Evolutionary conservation across 805 yeast genomes (phyloP).

Genomic region (Candida glaebosa): DNA sequence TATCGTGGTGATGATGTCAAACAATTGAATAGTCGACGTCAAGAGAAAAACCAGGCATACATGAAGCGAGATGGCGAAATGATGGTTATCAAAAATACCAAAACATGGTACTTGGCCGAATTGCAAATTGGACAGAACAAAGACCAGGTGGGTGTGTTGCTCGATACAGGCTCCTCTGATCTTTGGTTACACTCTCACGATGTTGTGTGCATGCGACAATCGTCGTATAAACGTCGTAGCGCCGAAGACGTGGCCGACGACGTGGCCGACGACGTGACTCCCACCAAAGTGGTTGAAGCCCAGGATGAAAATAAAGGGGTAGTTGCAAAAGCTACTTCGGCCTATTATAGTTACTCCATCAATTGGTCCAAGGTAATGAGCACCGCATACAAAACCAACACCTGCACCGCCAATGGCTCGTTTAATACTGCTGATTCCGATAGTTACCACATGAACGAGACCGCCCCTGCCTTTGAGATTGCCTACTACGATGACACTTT

Average conservation of each 20-base stretch:
- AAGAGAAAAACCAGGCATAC: neutral
- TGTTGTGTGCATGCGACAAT: conserved; percentile 8
- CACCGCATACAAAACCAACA: neutral
- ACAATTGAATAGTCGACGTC: neutral
- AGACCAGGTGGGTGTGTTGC: conserved; percentile 13
- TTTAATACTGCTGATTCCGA: conserved; percentile 29
- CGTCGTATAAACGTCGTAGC: neutral
- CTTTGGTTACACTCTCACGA: conserved; percentile 17
- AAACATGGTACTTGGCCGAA: conserved; percentile 3
- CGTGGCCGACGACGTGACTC: neutral
- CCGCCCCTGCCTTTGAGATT: conserved; percentile 29
- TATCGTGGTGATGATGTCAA: conserved; percentile 1
- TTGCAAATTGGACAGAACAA: conserved; percentile 19
- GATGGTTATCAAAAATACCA: neutral
- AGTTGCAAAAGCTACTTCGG: neutral
- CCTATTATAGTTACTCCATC: neutral
- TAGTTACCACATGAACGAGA: conserved; percentile 25
- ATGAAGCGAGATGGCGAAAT: conserved; percentile 1
- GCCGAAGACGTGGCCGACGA: neutral
- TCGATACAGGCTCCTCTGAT: conserved; percentile 20
- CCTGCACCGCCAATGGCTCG: conserved; percentile 38
- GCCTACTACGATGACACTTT: conserved; percentile 46
- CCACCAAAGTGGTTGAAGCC: too few species aligned
- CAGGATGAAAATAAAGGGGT: neutral
- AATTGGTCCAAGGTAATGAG: neutral